These are phyloP conservation scores for Niebla homalea DNA, from an alignment of 495 filamentous ascomycete species.

Conservation along the genomic window DNA sequence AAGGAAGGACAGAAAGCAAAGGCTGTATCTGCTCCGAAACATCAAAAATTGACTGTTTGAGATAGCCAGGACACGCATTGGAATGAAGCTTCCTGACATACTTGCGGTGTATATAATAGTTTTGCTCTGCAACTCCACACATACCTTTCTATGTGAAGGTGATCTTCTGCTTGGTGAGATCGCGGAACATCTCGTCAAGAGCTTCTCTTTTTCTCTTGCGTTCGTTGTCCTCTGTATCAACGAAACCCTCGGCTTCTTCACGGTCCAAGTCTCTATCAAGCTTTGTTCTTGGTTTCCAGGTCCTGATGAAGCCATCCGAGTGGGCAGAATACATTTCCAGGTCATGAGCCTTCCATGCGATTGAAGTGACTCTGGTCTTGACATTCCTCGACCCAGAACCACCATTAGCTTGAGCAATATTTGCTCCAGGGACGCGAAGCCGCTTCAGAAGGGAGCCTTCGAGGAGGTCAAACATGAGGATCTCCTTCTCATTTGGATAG, in stretches of 20 bases:
- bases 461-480: slow-evolving; percentile 61
- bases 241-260: slow-evolving; percentile 25
- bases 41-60: too few relatives aligned
- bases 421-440: slow-evolving; percentile 46
- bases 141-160: slow-evolving; percentile 15
- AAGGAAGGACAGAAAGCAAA: too few relatives aligned
- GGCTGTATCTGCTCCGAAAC: too few relatives aligned
- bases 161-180: slow-evolving; percentile 23
- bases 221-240: slow-evolving; percentile 25
- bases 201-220: slow-evolving; percentile 40
- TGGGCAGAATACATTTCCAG: slow-evolving; percentile 41
- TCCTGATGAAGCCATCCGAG: slow-evolving; percentile 36
- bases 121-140: too few relatives aligned
- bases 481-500: slow-evolving; percentile 60
- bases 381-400: slow-evolving; percentile 28
- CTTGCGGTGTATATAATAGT: too few relatives aligned
- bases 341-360: slow-evolving; percentile 53
- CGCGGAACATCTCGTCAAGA: slow-evolving; percentile 30
- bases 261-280: slow-evolving; percentile 39
- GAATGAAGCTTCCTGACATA: too few relatives aligned
- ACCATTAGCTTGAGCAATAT: slow-evolving; percentile 26
- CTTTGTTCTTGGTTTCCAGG: slow-evolving; percentile 42
- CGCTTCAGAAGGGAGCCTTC: slow-evolving; percentile 61
- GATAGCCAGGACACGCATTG: too few relatives aligned
- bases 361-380: slow-evolving; percentile 48